Percentiles rank a stretch among this genome's conserved stretches.
Conservation (phyloP, 257 asterid species). For the Plantago major region DNA sequence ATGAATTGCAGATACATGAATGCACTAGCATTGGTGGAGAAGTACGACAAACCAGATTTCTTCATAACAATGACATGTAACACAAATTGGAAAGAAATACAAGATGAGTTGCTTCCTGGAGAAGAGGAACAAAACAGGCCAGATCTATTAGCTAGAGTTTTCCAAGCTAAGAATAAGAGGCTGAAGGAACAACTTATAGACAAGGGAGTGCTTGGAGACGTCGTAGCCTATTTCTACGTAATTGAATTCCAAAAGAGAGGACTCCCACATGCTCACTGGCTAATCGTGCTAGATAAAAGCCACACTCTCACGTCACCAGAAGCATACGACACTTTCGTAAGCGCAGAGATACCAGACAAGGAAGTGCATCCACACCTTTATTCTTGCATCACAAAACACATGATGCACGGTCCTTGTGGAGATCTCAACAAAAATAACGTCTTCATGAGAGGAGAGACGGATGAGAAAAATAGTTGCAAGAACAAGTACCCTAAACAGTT, state of each 20-base stretch:
- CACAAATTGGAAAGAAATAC: background rate
- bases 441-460: background rate
- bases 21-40: background rate
- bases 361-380: background rate
- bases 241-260: conserved; percentile 16
- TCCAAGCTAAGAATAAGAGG: background rate
- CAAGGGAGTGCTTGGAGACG: background rate
- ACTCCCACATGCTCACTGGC: background rate
- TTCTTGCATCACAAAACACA: background rate
- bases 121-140: background rate
- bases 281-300: background rate
- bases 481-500: background rate
- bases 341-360: too few relatives aligned
- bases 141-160: background rate
- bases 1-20: conserved; percentile 6
- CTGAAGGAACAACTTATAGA: background rate
- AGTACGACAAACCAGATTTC: background rate
- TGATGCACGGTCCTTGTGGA: background rate
- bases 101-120: background rate
- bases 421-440: background rate
- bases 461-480: background rate
- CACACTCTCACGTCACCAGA: background rate
- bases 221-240: background rate
- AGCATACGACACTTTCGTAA: background rate
- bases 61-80: conserved; percentile 13